Evolutionary conservation across 2,329 filamentous ascomycete genomes (phyloP).

Genomic region (Pseudocercospora fuligena): DNA sequence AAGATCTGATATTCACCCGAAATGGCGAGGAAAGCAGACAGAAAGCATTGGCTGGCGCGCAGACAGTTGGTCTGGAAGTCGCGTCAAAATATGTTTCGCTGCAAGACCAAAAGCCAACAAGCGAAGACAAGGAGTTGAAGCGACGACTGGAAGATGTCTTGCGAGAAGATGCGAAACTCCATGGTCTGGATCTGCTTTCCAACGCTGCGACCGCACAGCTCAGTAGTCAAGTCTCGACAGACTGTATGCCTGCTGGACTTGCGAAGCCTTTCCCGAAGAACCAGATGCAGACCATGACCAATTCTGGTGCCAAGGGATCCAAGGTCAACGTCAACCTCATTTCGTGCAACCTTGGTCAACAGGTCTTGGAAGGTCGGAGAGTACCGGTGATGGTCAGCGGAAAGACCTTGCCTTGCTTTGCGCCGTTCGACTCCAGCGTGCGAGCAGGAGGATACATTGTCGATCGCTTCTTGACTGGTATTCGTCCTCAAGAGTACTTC

Average conservation of each 20-base stretch:
- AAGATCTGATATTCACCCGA: constrained; percentile 84
- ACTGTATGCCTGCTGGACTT: constrained; percentile 80
- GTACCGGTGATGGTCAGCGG: constrained; percentile 98
- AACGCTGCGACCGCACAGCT: constrained; percentile 72
- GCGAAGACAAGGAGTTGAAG: constrained; percentile 72
- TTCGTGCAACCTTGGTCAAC: constrained; percentile 95
- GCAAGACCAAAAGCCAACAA: constrained; percentile 64
- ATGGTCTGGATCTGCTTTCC: constrained; percentile 84
- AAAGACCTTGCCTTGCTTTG: constrained; percentile 93
- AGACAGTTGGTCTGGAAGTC: constrained; percentile 74
- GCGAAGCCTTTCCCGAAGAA: constrained; percentile 94
- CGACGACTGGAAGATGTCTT: constrained; percentile 85
- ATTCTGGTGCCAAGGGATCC: constrained; percentile 91
- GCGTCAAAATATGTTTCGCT: constrained; percentile 89
- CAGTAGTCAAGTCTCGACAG: constrained; percentile 76
- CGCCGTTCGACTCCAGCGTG: constrained; percentile 85
- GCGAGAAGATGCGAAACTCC: constrained; percentile 88
- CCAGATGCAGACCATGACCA: constrained; percentile 99
- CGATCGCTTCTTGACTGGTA: constrained; percentile 96
- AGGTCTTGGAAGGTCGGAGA: constrained; percentile 91
- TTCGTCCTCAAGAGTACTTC: constrained; percentile 96
- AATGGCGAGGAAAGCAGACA: constrained; percentile 75
- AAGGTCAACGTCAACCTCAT: constrained; percentile 96
- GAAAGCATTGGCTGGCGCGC: constrained; percentile 69
- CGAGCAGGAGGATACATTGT: constrained; percentile 92